Percentiles rank a stretch among this genome's conserved stretches.
Evolutionary conservation across 2,329 filamentous ascomycete species (phyloP).

Genomic region (Arthrobotrys sinensis): DNA sequence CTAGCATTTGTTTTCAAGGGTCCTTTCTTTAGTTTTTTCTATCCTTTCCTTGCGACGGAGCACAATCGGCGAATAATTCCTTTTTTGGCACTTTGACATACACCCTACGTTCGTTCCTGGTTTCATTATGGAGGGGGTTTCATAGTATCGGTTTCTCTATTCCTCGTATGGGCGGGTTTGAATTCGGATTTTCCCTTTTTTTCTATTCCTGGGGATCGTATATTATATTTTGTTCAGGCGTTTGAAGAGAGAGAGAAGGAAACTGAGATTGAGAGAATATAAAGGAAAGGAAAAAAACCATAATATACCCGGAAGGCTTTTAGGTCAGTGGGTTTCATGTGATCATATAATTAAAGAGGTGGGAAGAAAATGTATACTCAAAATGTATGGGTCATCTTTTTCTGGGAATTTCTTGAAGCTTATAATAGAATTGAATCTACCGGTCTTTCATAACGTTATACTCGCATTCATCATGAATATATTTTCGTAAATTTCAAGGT

Average conservation of each 20-base stretch:
- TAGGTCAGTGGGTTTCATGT: background rate
- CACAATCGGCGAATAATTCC: slow-evolving; percentile 44
- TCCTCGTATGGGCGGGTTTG: slow-evolving; percentile 3
- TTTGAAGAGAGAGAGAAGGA: slow-evolving; percentile 3
- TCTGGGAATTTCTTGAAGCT: background rate
- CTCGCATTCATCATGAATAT: slow-evolving; percentile 2
- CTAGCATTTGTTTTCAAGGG: slow-evolving; percentile 8
- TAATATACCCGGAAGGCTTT: background rate
- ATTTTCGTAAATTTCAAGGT: background rate
- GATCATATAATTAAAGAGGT: background rate
- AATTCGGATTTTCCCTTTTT: slow-evolving; percentile 4
- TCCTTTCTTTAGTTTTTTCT: slow-evolving; percentile 15
- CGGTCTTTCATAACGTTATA: background rate
- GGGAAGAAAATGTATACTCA: background rate
- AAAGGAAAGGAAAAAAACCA: background rate
- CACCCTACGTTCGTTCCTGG: slow-evolving; percentile 10
- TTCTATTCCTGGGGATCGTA: slow-evolving; percentile 1
- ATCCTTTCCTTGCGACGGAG: slow-evolving; percentile 33
- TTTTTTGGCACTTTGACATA: slow-evolving; percentile 13
- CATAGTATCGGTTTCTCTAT: slow-evolving; percentile 1
- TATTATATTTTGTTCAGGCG: slow-evolving; percentile 9
- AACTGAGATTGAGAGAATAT: background rate
- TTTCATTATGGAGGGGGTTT: slow-evolving; percentile 1
- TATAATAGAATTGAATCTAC: slow-evolving; percentile 5
- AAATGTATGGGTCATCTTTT: background rate